A percentile compares a stretch with the other conserved stretches of the same genome.
Conservation (phyloP, 495 filamentous ascomycete species). For the Xylaria flabelliformis region DNA sequence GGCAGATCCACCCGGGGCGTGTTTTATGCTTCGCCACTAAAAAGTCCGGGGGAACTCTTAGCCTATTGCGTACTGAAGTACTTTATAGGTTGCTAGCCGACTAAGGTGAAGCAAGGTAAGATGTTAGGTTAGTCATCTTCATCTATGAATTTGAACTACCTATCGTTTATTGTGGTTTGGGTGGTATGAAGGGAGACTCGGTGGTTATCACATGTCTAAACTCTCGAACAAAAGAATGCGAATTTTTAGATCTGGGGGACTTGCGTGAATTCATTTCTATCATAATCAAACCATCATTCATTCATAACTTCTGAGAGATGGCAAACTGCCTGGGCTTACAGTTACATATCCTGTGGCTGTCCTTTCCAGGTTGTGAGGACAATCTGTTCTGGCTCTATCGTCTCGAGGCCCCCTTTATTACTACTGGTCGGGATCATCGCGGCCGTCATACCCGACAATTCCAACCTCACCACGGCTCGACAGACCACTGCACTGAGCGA, state of each 20-base stretch:
- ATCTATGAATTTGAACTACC: background rate
- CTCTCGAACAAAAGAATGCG: background rate
- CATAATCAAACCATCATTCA: background rate
- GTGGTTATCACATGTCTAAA: background rate
- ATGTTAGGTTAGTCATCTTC: slow-evolving; percentile 21
- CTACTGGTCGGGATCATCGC: background rate
- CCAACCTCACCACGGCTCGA: slow-evolving; percentile 31
- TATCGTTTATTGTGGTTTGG: background rate
- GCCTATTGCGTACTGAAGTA: background rate
- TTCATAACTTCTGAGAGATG: background rate
- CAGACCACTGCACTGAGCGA: slow-evolving; percentile 25
- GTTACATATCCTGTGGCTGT: slow-evolving; percentile 1
- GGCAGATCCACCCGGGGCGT: slow-evolving; percentile 25
- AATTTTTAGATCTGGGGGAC: background rate
- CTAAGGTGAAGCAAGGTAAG: background rate
- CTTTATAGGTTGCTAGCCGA: background rate
- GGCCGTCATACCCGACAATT: slow-evolving; percentile 30
- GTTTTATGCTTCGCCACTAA: background rate
- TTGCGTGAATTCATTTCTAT: background rate
- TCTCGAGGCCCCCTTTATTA: background rate
- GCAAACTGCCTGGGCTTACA: background rate
- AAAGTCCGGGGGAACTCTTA: slow-evolving; percentile 12
- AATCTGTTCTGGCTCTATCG: slow-evolving; percentile 16
- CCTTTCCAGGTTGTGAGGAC: slow-evolving; percentile 18
- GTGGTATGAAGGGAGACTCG: background rate